Conservation (phyloP, 805 yeast genomes). For the Nakazawaea wickerhamii region DNA sequence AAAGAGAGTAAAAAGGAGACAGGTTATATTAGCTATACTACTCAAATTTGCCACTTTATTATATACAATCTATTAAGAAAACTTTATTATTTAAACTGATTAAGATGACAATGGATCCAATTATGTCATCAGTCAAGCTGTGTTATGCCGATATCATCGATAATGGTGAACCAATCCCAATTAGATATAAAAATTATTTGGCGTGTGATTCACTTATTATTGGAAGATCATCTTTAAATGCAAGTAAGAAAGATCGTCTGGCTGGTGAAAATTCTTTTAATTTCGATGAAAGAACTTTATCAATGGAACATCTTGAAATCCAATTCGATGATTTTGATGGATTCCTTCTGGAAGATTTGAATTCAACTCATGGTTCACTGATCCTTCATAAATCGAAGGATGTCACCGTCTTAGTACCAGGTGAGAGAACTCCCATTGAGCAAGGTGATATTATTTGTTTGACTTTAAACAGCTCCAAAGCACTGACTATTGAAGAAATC, state of each 20-base stretch:
- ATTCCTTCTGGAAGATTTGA: not conserved
- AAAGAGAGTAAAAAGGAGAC: too few species aligned
- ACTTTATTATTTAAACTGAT: too few species aligned
- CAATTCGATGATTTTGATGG: not conserved
- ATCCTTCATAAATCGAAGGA: not conserved
- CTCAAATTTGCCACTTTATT: not conserved
- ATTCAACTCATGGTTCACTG: constrained; percentile 7
- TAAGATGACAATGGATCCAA: not conserved
- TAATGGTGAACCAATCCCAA: not conserved
- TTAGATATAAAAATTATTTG: not conserved
- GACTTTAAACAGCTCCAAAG: constrained; percentile 2
- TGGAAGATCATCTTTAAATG: constrained; percentile 6
- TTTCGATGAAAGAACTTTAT: constrained; percentile 8
- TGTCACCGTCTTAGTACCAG: not conserved
- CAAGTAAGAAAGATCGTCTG: not conserved
- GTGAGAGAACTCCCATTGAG: not conserved
- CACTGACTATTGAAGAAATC: not conserved
- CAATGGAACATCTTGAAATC: constrained; percentile 6
- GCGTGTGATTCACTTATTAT: not conserved
- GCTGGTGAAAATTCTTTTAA: not conserved
- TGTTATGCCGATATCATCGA: constrained; percentile 3
- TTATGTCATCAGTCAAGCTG: not conserved
- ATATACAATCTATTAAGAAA: too few species aligned
- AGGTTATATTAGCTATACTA: too few species aligned
- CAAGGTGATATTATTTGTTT: constrained; percentile 1